Conservation (phyloP, 352 stramenopile species). For the Pythium scleroteichum region DNA sequence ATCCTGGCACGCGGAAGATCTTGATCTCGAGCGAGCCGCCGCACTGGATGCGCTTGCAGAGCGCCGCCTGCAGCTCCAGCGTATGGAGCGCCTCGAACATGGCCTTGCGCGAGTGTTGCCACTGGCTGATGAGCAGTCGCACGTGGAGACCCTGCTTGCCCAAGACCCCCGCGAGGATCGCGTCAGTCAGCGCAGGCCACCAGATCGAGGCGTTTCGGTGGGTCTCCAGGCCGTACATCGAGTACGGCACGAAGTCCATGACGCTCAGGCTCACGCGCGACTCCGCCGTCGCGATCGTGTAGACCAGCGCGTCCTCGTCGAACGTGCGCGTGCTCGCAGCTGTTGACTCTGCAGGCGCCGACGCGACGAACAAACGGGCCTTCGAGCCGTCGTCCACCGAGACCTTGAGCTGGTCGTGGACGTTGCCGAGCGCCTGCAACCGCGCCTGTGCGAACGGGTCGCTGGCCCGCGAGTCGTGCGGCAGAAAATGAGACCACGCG, state of each 20-base stretch:
- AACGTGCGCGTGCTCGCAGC: conserved; percentile 48
- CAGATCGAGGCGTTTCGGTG: conserved; percentile 52
- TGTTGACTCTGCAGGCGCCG: conserved; percentile 63
- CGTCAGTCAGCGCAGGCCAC: conserved; percentile 68
- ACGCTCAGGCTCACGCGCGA: conserved; percentile 68
- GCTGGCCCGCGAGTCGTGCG: conserved; percentile 24
- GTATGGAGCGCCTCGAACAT: conserved; percentile 53
- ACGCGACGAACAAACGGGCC: conserved; percentile 58
- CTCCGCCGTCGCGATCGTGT: conserved; percentile 64
- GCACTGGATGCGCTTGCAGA: conserved; percentile 50
- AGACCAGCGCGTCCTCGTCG: conserved; percentile 73
- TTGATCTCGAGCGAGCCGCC: conserved; percentile 65
- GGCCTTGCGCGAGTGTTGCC: conserved; percentile 61
- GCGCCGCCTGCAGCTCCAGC: conserved; percentile 46
- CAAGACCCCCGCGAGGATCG: conserved; percentile 56
- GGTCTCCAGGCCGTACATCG: conserved; percentile 49
- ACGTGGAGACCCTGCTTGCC: conserved; percentile 51
- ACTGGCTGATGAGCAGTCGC: conserved; percentile 76
- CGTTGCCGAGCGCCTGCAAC: conserved; percentile 49
- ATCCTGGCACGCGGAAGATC: conserved; percentile 74
- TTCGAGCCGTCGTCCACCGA: conserved; percentile 19
- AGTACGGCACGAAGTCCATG: conserved; percentile 82
- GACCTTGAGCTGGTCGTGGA: conserved; percentile 51
- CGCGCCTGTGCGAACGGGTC: conserved; percentile 56
- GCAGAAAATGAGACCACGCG: conserved; percentile 56